Evolutionary conservation across 1,284 basidiomycete species (phyloP).

Genomic region (Bondarzewia mesenterica): DNA sequence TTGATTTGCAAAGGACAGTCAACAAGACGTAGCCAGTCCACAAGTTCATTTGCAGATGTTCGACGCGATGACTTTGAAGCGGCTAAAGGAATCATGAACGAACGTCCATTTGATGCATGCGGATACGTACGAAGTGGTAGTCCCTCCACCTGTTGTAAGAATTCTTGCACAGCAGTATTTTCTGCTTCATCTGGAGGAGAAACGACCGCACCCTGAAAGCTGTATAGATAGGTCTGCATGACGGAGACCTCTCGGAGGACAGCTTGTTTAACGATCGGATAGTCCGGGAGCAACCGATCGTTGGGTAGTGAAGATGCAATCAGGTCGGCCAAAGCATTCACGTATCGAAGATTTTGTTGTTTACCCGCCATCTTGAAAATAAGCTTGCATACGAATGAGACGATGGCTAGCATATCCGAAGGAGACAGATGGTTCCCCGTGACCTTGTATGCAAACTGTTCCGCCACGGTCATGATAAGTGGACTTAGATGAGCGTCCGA

Average conservation of each 20-base stretch:
- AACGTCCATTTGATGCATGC: conserved; percentile 24
- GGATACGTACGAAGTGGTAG: conserved; percentile 21
- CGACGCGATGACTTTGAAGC: conserved; percentile 18
- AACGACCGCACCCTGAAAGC: conserved; percentile 15
- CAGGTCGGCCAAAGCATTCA: conserved; percentile 28
- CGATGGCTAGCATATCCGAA: conserved; percentile 55
- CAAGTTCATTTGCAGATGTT: conserved; percentile 40
- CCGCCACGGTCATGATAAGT: conserved; percentile 67
- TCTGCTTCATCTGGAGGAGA: conserved; percentile 3
- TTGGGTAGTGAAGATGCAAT: conserved; percentile 18
- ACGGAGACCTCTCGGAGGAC: conserved; percentile 38
- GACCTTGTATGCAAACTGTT: conserved; percentile 66
- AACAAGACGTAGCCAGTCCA: conserved; percentile 51
- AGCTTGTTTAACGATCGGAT: conserved; percentile 27
- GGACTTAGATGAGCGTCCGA: conserved; percentile 44
- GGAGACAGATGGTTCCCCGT: conserved; percentile 41
- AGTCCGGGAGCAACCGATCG: not conserved
- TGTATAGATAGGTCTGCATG: conserved; percentile 25
- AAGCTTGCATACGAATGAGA: conserved; percentile 56
- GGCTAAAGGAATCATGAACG: conserved; percentile 21
- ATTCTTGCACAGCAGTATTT: conserved; percentile 23
- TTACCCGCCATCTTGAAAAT: conserved; percentile 50
- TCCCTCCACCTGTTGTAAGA: conserved; percentile 34
- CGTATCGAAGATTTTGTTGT: conserved; percentile 30
- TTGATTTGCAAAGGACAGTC: conserved; percentile 24